A percentile compares a stretch with the other conserved stretches of the same genome.
phyloP scores from a whole-genome alignment of 345 rosid genomes.

The Gossypium arboreum region DNA sequence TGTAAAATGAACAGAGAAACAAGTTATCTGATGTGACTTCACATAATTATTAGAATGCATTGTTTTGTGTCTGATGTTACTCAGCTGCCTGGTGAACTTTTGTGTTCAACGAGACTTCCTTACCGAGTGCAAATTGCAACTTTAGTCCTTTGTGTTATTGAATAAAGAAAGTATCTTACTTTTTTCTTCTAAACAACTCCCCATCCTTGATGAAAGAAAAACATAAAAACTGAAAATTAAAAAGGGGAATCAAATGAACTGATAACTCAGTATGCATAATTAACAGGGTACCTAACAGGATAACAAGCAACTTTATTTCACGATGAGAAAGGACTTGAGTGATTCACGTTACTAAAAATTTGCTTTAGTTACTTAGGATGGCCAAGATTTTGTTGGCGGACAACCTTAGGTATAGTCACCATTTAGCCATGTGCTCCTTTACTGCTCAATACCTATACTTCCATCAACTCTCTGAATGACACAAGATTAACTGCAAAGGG shows the following conservation, averaged over 20 bases:
- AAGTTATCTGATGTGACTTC: slow-evolving; percentile 2
- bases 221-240: background rate
- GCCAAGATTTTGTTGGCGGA: background rate
- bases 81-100: background rate
- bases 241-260: background rate
- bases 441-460: background rate
- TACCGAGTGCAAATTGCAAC: background rate
- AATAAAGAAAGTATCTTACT: background rate
- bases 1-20: slow-evolving; percentile 15
- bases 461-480: background rate
- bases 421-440: background rate
- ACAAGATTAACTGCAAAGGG: background rate
- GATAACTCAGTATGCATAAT: background rate
- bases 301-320: background rate
- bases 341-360: background rate
- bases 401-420: background rate
- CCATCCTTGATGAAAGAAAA: background rate
- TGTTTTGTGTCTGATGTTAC: background rate
- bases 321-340: background rate
- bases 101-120: background rate
- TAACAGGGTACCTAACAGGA: background rate
- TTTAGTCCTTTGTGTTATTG: background rate
- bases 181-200: background rate
- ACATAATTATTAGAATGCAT: background rate
- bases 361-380: background rate